Evolutionary conservation across 495 filamentous ascomycete genomes (phyloP), one percentile per base, ranked within the genome.

Genomic region (Aspergillus affinis): DNA sequence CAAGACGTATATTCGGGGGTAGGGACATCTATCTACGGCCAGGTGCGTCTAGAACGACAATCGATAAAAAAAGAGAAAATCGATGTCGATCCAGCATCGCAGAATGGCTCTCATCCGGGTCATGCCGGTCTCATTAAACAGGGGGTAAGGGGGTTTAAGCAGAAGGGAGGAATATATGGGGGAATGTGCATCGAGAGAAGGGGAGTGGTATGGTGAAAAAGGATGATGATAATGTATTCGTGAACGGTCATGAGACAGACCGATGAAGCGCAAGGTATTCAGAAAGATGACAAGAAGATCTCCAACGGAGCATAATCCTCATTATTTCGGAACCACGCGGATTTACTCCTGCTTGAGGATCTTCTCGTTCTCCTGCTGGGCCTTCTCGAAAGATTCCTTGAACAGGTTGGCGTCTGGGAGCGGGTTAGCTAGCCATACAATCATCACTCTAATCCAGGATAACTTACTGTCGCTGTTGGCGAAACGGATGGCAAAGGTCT

Each of bases 381-480:
- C 95, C 79, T 94, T 95, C 80, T 97, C 86, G 81, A 98, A 99
- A 59, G 93, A 89, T 49, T 98, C 93, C 83, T 96, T 97, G 86
- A 99, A 99, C 53, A 85, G 78, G 75, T 98, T 96, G 79, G 95
- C 95, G 71, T 98, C 92, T 96, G 55, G 3, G 44, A 8, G 8
- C 29, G 45, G 10, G 19, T 57, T 48, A 57, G 54, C 45, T 20
- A 57, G 54, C 45, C 17, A 47, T 26, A n/a, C 21, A 12, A 13
- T 57, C 21, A 3, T 27, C 21, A 29, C 36, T 32, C 2, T 6
- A 30, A n/a, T 0, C 0, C 29, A 21, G 13, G 10, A 26, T 32
- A 27, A 81, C 90, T 82, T 83, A 95, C 92, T 98, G 69, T 99
- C 95, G 65, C 90, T 88, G 82, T 98, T 99, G 76, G 90, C 93